Conservation (phyloP, 1,139 yeast genomes). For the Pichia sp. region DNA sequence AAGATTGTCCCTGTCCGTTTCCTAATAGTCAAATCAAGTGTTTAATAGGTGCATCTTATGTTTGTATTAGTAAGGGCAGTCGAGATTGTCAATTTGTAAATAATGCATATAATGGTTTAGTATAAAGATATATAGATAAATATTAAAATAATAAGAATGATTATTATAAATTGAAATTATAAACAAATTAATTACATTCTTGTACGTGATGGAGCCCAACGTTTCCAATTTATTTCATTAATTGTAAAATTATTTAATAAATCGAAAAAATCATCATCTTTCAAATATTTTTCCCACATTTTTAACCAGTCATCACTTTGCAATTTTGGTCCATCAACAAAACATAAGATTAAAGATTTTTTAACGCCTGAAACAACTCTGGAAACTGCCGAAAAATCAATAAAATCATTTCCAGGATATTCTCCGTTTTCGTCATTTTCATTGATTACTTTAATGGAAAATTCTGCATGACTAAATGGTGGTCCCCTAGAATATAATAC, state of each 20-base stretch:
- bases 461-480: conserved; percentile 92
- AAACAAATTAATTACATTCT: conserved; percentile 39
- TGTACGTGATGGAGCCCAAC: conserved; percentile 84
- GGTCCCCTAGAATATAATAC: conserved; percentile 86
- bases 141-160: conserved; percentile 22
- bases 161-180: no score
- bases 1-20: conserved; percentile 85
- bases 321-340: conserved; percentile 50
- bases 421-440: conserved; percentile 3
- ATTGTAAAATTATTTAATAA: conserved; percentile 28
- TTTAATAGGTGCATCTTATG: conserved; percentile 43
- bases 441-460: conserved; percentile 37
- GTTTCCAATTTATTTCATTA: conserved; percentile 59
- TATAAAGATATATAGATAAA: conserved; percentile 20
- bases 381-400: conserved; percentile 58
- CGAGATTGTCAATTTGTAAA: conserved; percentile 79
- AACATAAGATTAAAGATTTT: conserved; percentile 66
- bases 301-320: conserved; percentile 21
- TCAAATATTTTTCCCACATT: conserved; percentile 28
- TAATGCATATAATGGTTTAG: conserved; percentile 38
- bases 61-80: conserved; percentile 66
- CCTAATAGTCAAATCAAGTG: conserved; percentile 84
- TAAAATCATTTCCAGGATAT: conserved; percentile 36
- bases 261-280: conserved; percentile 23
- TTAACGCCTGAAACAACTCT: conserved; percentile 86